phyloP scores from a whole-genome alignment of 1,284 basidiomycete genomes.

The Trichosporon faecale region DNA sequence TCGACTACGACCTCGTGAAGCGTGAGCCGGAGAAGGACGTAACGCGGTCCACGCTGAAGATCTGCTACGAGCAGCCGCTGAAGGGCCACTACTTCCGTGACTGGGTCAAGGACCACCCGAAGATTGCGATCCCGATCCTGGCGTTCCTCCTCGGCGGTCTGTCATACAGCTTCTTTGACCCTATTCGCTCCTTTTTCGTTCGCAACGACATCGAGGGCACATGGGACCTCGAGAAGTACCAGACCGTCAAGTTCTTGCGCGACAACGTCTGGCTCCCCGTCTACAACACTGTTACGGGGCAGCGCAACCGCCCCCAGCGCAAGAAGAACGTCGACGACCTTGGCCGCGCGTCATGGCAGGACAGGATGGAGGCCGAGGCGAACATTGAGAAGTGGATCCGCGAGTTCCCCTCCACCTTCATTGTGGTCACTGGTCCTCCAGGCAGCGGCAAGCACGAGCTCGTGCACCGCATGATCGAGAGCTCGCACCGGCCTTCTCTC shows the following conservation, averaged over 20 bases:
- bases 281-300: background rate
- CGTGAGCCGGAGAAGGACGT: conserved; percentile 17
- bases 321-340: conserved; percentile 19
- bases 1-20: conserved; percentile 40
- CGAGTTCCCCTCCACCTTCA: conserved; percentile 54
- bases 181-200: conserved; percentile 79
- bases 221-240: conserved; percentile 62
- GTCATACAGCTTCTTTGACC: conserved; percentile 91
- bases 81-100: conserved; percentile 72
- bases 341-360: conserved; percentile 63
- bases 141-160: conserved; percentile 84
- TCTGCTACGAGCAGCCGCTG: conserved; percentile 70
- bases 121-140: conserved; percentile 76
- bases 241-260: conserved; percentile 35
- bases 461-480: conserved; percentile 62
- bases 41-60: conserved; percentile 60
- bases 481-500: conserved; percentile 62
- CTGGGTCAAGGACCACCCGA: conserved; percentile 82
- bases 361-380: conserved; percentile 71
- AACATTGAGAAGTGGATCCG: conserved; percentile 56
- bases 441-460: conserved; percentile 84
- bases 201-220: conserved; percentile 77
- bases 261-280: conserved; percentile 16
- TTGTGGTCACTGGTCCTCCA: conserved; percentile 81
- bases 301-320: background rate